phyloP scores from a whole-genome alignment of 306 rosid genomes.

The Cicer cuneatum region DNA sequence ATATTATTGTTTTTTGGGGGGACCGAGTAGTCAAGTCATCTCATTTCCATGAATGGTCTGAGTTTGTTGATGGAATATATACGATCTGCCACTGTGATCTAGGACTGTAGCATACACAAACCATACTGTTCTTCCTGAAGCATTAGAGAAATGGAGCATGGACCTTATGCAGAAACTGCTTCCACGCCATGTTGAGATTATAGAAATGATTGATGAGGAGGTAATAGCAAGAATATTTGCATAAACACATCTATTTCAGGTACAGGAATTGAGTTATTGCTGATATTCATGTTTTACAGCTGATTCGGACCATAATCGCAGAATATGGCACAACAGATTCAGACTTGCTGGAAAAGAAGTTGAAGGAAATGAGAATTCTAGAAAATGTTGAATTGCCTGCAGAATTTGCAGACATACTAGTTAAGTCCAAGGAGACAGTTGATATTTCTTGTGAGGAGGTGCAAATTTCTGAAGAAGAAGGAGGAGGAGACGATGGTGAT shows the following conservation, averaged over 20 bases:
- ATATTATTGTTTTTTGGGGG: not conserved
- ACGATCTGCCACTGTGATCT: conserved; percentile 43
- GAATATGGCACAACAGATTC: conserved; percentile 74
- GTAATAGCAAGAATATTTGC: conserved; percentile 50
- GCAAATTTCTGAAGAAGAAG: conserved; percentile 50
- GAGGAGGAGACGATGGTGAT: conserved; percentile 11
- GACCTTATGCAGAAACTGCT: conserved; percentile 89
- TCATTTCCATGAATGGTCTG: conserved; percentile 26
- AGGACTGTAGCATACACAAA: conserved; percentile 98
- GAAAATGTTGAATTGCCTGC: conserved; percentile 90
- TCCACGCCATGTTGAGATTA: conserved; percentile 95
- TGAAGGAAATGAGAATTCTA: conserved; percentile 89
- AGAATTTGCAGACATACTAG: conserved; percentile 63
- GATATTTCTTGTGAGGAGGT: conserved; percentile 49
- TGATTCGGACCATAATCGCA: conserved; percentile 66
- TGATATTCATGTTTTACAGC: conserved; percentile 64
- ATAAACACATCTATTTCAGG: conserved; percentile 15
- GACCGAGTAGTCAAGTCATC: not conserved
- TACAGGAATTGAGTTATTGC: conserved; percentile 36
- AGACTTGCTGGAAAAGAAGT: conserved; percentile 67
- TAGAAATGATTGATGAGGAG: conserved; percentile 91
- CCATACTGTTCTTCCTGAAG: conserved; percentile 98
- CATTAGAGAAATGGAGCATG: conserved; percentile 96
- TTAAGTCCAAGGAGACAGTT: conserved; percentile 56
- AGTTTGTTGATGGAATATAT: conserved; percentile 42